These are phyloP conservation scores for Diaporthe australafricana DNA, from an alignment of 2,329 filamentous ascomycete genomes.

Conservation along the genomic window DNA sequence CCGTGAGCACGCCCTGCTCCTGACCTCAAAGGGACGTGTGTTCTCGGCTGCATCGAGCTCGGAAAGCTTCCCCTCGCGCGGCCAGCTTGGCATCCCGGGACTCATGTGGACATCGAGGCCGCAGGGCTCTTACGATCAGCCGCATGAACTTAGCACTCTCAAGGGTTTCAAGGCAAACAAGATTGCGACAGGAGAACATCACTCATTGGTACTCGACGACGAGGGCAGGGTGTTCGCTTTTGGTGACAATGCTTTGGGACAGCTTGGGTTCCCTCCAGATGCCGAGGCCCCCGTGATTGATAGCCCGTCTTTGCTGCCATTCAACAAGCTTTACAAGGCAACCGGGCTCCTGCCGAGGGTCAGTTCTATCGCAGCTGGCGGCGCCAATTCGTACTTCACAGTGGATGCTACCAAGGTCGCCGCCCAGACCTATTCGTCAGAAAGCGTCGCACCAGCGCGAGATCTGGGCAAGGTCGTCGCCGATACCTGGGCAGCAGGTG, in stretches of 20 bases:
- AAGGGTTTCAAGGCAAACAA: constrained; percentile 77
- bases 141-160: constrained; percentile 81
- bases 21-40: constrained; percentile 86
- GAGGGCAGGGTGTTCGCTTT: constrained; percentile 85
- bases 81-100: constrained; percentile 89
- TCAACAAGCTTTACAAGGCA: constrained; percentile 78
- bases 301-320: constrained; percentile 76
- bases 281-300: constrained; percentile 72
- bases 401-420: constrained; percentile 78
- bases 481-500: constrained; percentile 89
- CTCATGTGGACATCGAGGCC: constrained; percentile 84
- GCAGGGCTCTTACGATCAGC: constrained; percentile 80
- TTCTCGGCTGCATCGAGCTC: constrained; percentile 89
- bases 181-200: constrained; percentile 87
- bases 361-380: constrained; percentile 85
- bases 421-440: constrained; percentile 48
- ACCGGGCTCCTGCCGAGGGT: constrained; percentile 73
- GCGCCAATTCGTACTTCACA: constrained; percentile 87
- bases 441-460: constrained; percentile 52
- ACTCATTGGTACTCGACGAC: constrained; percentile 83
- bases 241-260: constrained; percentile 92
- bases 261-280: constrained; percentile 84
- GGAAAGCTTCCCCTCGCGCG: constrained; percentile 81
- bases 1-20: constrained; percentile 85
- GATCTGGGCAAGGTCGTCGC: constrained; percentile 69